phyloP scores from a whole-genome alignment of 1,284 basidiomycete species.

The Puccinia triticina region DNA sequence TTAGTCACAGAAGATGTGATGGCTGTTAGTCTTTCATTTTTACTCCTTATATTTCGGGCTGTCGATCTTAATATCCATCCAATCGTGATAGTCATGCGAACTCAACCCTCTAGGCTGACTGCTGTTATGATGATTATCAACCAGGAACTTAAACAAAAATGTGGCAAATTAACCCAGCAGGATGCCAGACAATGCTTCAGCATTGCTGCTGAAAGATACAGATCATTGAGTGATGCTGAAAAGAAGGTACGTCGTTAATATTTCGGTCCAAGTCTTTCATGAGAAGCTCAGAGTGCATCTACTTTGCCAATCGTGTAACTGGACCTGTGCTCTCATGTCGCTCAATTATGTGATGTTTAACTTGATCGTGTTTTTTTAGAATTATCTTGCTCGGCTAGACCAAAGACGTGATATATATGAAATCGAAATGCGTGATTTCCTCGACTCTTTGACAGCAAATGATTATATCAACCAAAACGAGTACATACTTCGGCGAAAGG shows the following conservation, averaged over 20 bases:
- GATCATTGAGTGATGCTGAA: conserved; percentile 39
- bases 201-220: conserved; percentile 42
- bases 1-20: conserved; percentile 42
- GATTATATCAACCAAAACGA: conserved; percentile 49
- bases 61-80: not conserved
- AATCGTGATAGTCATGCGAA: not conserved
- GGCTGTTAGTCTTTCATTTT: conserved; percentile 24
- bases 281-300: not conserved
- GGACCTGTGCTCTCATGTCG: not conserved
- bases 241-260: conserved; percentile 26
- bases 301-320: not conserved
- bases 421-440: conserved; percentile 40
- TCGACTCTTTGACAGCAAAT: conserved; percentile 44
- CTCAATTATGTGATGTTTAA: not conserved
- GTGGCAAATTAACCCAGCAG: conserved; percentile 1
- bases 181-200: conserved; percentile 33
- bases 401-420: conserved; percentile 33
- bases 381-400: conserved; percentile 34
- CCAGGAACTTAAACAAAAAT: conserved; percentile 37
- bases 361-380: not conserved
- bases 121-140: not conserved
- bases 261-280: not conserved
- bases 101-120: not conserved
- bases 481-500: conserved; percentile 40
- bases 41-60: not conserved